These are phyloP conservation scores for Luffa acutangula DNA, from an alignment of 306 rosid species.

Conservation along the genomic window DNA sequence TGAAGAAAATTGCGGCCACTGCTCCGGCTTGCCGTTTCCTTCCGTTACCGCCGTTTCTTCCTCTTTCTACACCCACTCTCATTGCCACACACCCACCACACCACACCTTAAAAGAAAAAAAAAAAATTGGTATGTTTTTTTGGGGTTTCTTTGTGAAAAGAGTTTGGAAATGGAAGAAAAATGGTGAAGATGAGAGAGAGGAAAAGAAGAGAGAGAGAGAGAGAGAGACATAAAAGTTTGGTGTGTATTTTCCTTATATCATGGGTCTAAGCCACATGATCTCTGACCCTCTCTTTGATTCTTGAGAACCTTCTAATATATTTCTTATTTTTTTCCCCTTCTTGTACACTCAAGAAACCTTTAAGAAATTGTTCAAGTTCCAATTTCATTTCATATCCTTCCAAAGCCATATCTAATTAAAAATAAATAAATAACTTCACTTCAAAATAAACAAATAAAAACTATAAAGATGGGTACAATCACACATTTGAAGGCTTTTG, in stretches of 20 bases:
- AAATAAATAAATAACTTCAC: too few species aligned
- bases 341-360: not conserved
- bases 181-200: not conserved
- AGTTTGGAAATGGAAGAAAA: not conserved
- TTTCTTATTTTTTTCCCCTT: not conserved
- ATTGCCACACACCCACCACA: not conserved
- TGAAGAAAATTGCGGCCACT: not conserved
- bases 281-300: slow-evolving; percentile 7
- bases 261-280: slow-evolving; percentile 16
- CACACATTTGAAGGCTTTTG: too few species aligned
- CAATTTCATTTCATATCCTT: not conserved
- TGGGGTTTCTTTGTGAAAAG: not conserved
- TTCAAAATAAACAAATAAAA: too few species aligned
- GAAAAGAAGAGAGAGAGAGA: not conserved
- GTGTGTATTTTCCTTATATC: slow-evolving; percentile 4
- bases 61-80: slow-evolving; percentile 10
- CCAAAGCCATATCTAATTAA: not conserved
- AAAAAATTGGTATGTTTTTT: rapidly evolving
- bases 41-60: not conserved
- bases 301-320: slow-evolving; percentile 9
- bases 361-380: not conserved
- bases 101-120: not conserved
- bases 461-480: too few species aligned
- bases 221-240: slow-evolving; percentile 1
- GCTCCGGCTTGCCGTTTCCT: not conserved